phyloP scores from a whole-genome alignment of 306 rosid genomes.

The Prunus mume region DNA sequence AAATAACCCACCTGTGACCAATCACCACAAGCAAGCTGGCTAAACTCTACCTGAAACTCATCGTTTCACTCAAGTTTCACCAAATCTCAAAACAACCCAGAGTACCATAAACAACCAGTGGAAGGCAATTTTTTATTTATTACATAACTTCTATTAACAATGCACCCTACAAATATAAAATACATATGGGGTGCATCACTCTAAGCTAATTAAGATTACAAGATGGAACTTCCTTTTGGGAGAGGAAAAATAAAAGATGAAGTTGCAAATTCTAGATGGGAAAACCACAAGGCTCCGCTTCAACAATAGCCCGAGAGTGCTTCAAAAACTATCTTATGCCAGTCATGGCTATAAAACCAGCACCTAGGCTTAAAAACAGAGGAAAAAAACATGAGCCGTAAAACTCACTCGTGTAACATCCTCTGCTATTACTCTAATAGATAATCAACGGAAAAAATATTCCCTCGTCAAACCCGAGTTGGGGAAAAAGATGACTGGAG shows the following conservation, averaged over 20 bases:
- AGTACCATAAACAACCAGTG: too few species aligned
- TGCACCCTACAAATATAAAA: neutral
- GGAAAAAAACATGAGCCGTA: slow-evolving; percentile 41
- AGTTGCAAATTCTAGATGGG: slow-evolving; percentile 34
- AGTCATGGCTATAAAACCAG: neutral
- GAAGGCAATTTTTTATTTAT: too few species aligned
- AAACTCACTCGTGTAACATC: slow-evolving; percentile 43
- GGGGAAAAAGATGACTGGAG: slow-evolving; percentile 9
- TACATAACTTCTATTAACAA: too few species aligned
- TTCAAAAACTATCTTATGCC: slow-evolving; percentile 39
- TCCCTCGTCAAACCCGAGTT: slow-evolving; percentile 34
- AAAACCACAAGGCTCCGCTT: slow-evolving; percentile 34
- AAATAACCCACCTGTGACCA: too few species aligned
- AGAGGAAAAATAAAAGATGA: slow-evolving; percentile 26
- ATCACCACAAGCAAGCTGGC: too few species aligned
- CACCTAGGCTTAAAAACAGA: neutral
- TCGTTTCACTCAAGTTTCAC: too few species aligned
- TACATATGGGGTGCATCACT: neutral
- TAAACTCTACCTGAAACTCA: too few species aligned
- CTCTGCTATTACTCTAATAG: slow-evolving; percentile 31
- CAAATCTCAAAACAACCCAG: too few species aligned
- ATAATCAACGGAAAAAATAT: slow-evolving; percentile 38
- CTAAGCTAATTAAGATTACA: neutral
- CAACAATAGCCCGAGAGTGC: slow-evolving; percentile 49
- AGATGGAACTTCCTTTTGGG: slow-evolving; percentile 38